Base-by-base conservation (phyloP, 1,139 yeast species). In the Zygosaccharomyces pseudobailii region DNA sequence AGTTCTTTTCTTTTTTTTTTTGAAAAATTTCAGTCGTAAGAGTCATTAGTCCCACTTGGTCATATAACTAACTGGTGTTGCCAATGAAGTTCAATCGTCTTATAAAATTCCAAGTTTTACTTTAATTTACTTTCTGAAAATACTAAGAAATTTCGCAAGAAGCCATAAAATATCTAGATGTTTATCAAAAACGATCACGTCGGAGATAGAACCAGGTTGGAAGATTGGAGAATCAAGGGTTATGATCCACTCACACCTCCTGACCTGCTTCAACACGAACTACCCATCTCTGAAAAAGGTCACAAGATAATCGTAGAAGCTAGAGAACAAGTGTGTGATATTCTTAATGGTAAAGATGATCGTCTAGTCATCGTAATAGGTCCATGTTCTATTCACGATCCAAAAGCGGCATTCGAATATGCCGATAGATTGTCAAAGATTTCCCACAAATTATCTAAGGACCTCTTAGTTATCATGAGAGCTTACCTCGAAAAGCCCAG, bases 401-500 rank as follows among this genome's bases (percentile, higher is more conserved):
- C 97, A 25, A 76, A 73, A 46, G 95, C 96, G 36, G 98, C 97
- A 3, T 70, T 87, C 50, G 98, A 90, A 53, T 92, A 92, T 72
- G 87, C 92, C 58, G 73, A 74, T 36, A 75, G 80, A 58, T 76
- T 92, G 55, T 71, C 78, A 47, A 72, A 73, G 46, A 70, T 86
- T 36, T 71, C 86, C 34, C 80, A 82, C 42, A 76, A 81, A 61
- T 73, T 85, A 57, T 76, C 84, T 57, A 80, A 79, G 42, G 97
- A 90, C 59, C 77, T 92, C 48, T 79, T 81, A 55, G 83, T 92
- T 52, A 86, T 92, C 52, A 92, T 92, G 98, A 83, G 98, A 73
- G 97, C 97, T 3, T 92, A 92, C 74, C 77, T 92, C 63, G 98
- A 92, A 71, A 92, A 92, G 71, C 98, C 98, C 55, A 82, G 98